These are phyloP conservation scores for Sclerotinia trifoliorum DNA, from an alignment of 2,329 filamentous ascomycete genomes.

Conservation along the genomic window DNA sequence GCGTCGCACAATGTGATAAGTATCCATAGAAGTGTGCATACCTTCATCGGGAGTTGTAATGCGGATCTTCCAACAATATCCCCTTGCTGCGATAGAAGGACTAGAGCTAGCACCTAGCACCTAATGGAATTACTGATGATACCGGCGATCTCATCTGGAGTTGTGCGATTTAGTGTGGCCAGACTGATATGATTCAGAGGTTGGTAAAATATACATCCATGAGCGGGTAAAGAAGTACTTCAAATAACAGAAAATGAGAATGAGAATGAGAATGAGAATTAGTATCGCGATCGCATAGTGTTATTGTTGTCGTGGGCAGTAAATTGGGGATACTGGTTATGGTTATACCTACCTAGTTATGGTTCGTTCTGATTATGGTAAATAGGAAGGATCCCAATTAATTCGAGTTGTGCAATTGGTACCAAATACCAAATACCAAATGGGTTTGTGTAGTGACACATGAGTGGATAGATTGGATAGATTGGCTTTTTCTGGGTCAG, in stretches of 20 bases:
- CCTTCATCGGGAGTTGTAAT: constrained; percentile 38
- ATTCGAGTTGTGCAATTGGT: constrained; percentile 19
- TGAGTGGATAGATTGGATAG: constrained; percentile 18
- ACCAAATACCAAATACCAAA: neutral
- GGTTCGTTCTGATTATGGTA: neutral
- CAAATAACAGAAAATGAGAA: neutral
- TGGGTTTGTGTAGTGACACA: neutral
- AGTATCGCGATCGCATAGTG: constrained; percentile 19
- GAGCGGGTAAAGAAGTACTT: neutral
- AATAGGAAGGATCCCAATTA: constrained; percentile 22
- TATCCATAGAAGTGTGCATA: constrained; percentile 29
- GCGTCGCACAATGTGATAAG: constrained; percentile 2
- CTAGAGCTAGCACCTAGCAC: constrained; percentile 26
- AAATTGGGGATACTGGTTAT: constrained; percentile 4
- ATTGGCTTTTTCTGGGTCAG: neutral
- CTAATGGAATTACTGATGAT: constrained; percentile 33
- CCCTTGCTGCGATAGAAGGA: constrained; percentile 36
- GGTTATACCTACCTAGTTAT: too few relatives aligned
- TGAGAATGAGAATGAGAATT: neutral
- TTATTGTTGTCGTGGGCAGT: constrained; percentile 10
- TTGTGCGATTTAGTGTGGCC: constrained; percentile 15
- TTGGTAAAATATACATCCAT: constrained; percentile 16
- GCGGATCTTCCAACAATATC: constrained; percentile 30
- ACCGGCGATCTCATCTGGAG: constrained; percentile 39
- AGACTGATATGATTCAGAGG: constrained; percentile 2